Evolutionary conservation across 2,329 filamentous ascomycete species (phyloP).

Genomic region (Cladophialophora exuberans): DNA sequence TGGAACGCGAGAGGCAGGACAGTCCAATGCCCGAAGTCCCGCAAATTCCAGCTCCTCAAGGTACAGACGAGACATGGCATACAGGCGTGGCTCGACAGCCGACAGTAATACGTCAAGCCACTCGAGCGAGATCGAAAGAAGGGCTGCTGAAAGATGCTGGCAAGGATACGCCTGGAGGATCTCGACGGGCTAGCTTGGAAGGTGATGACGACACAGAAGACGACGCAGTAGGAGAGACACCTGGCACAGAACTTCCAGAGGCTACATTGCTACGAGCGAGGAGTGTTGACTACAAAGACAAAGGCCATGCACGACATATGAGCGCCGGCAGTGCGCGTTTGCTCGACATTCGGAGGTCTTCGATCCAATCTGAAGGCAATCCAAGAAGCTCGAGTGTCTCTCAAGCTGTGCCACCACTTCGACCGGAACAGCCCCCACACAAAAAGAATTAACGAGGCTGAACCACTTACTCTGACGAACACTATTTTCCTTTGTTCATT

Average conservation of each 20-base stretch:
- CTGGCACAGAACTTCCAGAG: slow-evolving; percentile 21
- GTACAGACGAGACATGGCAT: slow-evolving; percentile 51
- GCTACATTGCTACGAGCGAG: slow-evolving; percentile 58
- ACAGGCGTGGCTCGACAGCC: slow-evolving; percentile 59
- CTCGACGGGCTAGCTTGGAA: slow-evolving; percentile 38
- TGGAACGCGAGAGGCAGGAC: slow-evolving; percentile 61
- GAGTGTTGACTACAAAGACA: slow-evolving; percentile 70
- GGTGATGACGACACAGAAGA: slow-evolving; percentile 36
- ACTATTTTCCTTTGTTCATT: slow-evolving; percentile 20
- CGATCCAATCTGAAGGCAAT: slow-evolving; percentile 51
- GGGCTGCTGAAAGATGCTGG: slow-evolving; percentile 60
- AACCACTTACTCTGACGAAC: background rate
- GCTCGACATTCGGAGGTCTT: slow-evolving; percentile 66
- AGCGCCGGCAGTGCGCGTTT: slow-evolving; percentile 78
- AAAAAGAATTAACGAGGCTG: slow-evolving; percentile 6
- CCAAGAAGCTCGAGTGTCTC: slow-evolving; percentile 21
- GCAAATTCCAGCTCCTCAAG: slow-evolving; percentile 24
- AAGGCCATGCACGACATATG: slow-evolving; percentile 69
- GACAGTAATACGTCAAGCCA: slow-evolving; percentile 65
- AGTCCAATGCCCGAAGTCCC: slow-evolving; percentile 32
- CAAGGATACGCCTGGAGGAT: slow-evolving; percentile 37
- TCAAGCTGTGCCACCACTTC: slow-evolving; percentile 10
- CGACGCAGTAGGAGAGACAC: slow-evolving; percentile 30
- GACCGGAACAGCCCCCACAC: slow-evolving; percentile 11
- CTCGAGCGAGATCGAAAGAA: slow-evolving; percentile 64